Base-by-base conservation (phyloP, 2,329 filamentous ascomycete genomes). In the Diaporthe nobilis region DNA sequence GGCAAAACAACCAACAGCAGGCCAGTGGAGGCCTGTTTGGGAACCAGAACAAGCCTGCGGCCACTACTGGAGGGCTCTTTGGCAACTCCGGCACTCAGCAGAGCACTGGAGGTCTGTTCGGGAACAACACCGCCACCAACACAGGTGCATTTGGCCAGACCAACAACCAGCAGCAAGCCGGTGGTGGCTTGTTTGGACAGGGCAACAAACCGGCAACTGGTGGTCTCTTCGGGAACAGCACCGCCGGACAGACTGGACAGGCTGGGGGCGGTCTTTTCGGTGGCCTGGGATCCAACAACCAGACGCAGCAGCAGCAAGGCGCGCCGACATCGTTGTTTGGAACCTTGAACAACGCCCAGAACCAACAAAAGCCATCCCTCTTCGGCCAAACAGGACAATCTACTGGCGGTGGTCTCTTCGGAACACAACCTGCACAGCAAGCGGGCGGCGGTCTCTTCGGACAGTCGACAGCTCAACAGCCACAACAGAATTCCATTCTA, bases 331-430 rank as follows among this genome's bases (percentile, higher is more conserved):
- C 76, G 37, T 79, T 92, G 8, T 92, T 92, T 77, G 87, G 88
- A 20, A 81, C 80, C 49, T 78, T 87, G 82, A 88, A 55, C 25
- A 51, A 28, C 58, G 44, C 83, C 61, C 89, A 91, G 79, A 87
- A 86, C 80, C 87, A 89, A 78, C 85, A 88, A 73, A 91, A 91
- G 79, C 88, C 90, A 4, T 85, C 87, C n/a, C 79, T 92, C 20
- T 92, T 92, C 77, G 89, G 88, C 22, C 82, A 84, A 9, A 81
- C 83, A 68, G 79, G 87, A 67, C 86, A 87, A 68, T 79, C 85
- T 42, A 80, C 86, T 20, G 86, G 87, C 9, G 84, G 85, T 58
- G 84, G 91, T 55, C 80, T 93, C 4, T 94, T 94, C 78, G 89
- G 89, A 2, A 82, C 79, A 63, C 86, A 85, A 73, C 85, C 82